Evolutionary conservation across 208 protist genomes (phyloP).

Genomic region (Wallacemonas sp.): DNA sequence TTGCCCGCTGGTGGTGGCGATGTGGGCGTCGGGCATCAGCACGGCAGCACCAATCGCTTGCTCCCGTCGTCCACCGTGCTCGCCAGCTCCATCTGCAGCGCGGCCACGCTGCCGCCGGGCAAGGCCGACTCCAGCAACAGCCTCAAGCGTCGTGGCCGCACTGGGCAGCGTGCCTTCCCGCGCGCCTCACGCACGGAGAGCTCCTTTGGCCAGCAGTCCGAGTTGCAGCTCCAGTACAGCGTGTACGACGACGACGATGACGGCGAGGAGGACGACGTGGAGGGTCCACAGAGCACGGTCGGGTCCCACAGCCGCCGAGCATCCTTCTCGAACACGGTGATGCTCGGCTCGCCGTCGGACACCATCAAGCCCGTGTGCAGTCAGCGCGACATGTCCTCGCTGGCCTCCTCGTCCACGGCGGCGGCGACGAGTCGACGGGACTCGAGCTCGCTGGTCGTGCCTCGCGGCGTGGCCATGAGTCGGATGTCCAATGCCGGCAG

Average conservation of each 20-base stretch:
- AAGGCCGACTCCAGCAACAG: conserved; percentile 1
- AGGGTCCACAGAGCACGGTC: neutral
- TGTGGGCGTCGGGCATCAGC: too few species aligned
- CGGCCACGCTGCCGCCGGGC: conserved; percentile 8
- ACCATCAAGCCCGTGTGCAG: neutral
- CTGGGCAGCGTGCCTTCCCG: neutral
- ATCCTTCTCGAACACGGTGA: conserved; percentile 7
- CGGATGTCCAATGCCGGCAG: too few species aligned
- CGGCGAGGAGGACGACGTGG: neutral
- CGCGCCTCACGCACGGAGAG: neutral
- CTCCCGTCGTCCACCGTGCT: neutral
- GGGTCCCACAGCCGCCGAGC: conserved; percentile 1
- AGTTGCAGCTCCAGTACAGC: neutral
- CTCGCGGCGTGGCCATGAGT: neutral
- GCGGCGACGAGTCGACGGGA: neutral
- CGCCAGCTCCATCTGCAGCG: conserved; percentile 8
- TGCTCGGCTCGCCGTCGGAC: neutral
- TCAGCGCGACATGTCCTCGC: neutral
- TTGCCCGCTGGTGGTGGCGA: neutral
- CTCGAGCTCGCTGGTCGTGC: neutral
- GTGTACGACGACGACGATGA: conserved; percentile 2
- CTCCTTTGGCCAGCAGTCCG: neutral
- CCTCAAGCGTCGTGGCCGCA: neutral
- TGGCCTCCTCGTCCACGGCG: neutral
- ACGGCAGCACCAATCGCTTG: neutral